Evolutionary conservation across 2,329 filamentous ascomycete genomes (phyloP).

Genomic region (Fonsecaea multimorphosa): DNA sequence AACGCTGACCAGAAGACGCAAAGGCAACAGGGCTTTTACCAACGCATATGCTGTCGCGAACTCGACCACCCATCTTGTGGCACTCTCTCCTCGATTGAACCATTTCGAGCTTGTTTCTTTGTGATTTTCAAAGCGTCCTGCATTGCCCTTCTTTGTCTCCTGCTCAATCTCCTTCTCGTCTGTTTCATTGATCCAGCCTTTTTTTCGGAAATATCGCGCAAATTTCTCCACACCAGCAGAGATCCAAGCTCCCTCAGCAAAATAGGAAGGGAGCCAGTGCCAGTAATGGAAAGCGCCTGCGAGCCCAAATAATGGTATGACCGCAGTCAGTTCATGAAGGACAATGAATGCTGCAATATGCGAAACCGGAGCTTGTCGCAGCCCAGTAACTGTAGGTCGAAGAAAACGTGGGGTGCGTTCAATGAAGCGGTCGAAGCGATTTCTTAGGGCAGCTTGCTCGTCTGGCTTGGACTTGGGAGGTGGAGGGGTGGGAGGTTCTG

Average conservation of each 20-base stretch:
- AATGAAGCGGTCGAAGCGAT: constrained; percentile 36
- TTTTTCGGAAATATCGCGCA: constrained; percentile 75
- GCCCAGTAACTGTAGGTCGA: constrained; percentile 40
- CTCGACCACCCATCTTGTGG: constrained; percentile 64
- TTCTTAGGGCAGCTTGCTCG: constrained; percentile 23
- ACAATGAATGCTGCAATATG: constrained; percentile 86
- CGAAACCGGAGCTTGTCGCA: constrained; percentile 77
- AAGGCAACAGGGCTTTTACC: constrained; percentile 81
- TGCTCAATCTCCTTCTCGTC: constrained; percentile 54
- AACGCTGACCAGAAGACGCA: constrained; percentile 76
- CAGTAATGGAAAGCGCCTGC: constrained; percentile 81
- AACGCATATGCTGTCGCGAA: constrained; percentile 90
- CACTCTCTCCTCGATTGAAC: constrained; percentile 47
- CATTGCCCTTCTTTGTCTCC: constrained; percentile 41
- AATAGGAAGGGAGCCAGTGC: constrained; percentile 69
- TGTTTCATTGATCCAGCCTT: constrained; percentile 75
- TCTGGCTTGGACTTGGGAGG: constrained; percentile 9
- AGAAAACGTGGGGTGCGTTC: constrained; percentile 36
- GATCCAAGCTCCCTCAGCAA: constrained; percentile 60
- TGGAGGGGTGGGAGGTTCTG: constrained; percentile 13
- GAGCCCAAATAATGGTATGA: constrained; percentile 77
- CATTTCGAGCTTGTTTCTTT: constrained; percentile 18
- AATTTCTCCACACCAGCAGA: constrained; percentile 73
- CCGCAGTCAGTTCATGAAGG: constrained; percentile 88
- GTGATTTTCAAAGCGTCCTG: constrained; percentile 14